Conservation (phyloP, 495 filamentous ascomycete species). For the Daldinia caldariorum region DNA sequence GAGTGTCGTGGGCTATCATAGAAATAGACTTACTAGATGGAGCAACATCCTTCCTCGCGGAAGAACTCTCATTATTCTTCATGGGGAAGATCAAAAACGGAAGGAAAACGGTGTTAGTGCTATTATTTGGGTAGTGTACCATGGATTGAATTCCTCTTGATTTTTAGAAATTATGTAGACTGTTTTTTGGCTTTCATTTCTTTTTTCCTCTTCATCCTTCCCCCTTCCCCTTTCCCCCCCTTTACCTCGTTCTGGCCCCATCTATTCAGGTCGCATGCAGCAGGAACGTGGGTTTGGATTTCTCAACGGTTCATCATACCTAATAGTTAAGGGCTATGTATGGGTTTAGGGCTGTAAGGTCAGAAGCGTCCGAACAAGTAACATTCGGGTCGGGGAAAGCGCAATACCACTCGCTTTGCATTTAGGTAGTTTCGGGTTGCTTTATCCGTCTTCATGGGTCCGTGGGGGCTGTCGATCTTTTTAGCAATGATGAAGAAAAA, state of each 20-base stretch:
- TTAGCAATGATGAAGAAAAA: constrained; percentile 26
- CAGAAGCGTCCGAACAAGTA: constrained; percentile 3
- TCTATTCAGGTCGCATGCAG: constrained; percentile 18
- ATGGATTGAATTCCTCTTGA: constrained; percentile 23
- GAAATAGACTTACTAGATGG: constrained; percentile 39
- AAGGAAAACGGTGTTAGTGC: constrained; percentile 11
- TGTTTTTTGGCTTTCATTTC: background rate
- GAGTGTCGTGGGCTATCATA: constrained; percentile 17
- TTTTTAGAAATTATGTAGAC: background rate
- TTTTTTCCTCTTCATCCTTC: background rate
- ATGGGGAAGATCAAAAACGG: constrained; percentile 15
- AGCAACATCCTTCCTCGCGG: constrained; percentile 40
- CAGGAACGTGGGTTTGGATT: constrained; percentile 12
- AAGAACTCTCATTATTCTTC: constrained; percentile 25
- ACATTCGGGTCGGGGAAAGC: constrained; percentile 8
- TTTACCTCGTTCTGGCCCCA: too few relatives aligned
- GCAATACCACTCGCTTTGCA: constrained; percentile 5
- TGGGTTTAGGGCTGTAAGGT: constrained; percentile 11
- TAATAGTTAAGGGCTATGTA: background rate
- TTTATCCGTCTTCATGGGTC: background rate
- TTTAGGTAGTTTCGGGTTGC: constrained; percentile 21
- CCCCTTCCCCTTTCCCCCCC: too few relatives aligned
- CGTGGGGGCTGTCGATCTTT: constrained; percentile 45
- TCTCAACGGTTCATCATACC: constrained; percentile 28
- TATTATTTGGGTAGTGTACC: constrained; percentile 14